Percentiles rank a stretch among this genome's conserved stretches.
Evolutionary conservation across 1,139 yeast genomes (phyloP).

Genomic region (Starmera stellimalicola): DNA sequence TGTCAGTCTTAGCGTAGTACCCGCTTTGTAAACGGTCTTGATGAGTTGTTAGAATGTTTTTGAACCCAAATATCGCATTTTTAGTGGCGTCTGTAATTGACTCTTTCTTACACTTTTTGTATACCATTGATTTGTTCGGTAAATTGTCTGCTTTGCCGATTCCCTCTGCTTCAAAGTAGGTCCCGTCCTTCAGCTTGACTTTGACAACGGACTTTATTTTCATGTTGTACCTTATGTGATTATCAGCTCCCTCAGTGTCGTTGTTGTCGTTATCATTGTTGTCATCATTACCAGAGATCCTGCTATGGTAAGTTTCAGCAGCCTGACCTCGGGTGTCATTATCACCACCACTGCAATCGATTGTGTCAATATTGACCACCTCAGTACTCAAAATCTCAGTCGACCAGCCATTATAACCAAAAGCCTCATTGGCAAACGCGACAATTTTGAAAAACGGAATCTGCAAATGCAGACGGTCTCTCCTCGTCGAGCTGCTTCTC

Average conservation of each 20-base stretch:
- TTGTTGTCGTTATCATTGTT: neutral
- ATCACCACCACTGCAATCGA: neutral
- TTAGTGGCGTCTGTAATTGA: slow-evolving; percentile 43
- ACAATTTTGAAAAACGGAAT: slow-evolving; percentile 13
- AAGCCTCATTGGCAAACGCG: slow-evolving; percentile 31
- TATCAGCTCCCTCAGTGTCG: slow-evolving; percentile 2
- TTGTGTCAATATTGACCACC: slow-evolving; percentile 2
- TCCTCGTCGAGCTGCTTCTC: slow-evolving; percentile 1
- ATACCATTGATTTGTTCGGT: slow-evolving; percentile 28
- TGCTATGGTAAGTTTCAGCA: no score
- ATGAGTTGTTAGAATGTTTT: slow-evolving; percentile 21
- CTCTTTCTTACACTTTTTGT: slow-evolving; percentile 39
- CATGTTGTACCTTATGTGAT: slow-evolving; percentile 13
- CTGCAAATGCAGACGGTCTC: slow-evolving; percentile 5
- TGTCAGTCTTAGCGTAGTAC: slow-evolving; percentile 14
- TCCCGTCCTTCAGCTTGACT: slow-evolving; percentile 42
- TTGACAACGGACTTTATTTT: slow-evolving; percentile 22
- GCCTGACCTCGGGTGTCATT: no score
- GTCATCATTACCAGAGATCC: no score
- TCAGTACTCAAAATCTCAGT: slow-evolving; percentile 21
- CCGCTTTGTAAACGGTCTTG: slow-evolving; percentile 21
- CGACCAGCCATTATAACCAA: slow-evolving; percentile 47
- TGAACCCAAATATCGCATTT: slow-evolving; percentile 20
- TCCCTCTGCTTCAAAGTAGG: slow-evolving; percentile 32
- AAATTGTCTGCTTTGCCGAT: slow-evolving; percentile 29